A percentile compares a stretch with the other conserved stretches of the same genome.
These are phyloP conservation scores for Suhomyces atakaporum DNA, from an alignment of 1,139 yeast genomes.

Conservation along the genomic window DNA sequence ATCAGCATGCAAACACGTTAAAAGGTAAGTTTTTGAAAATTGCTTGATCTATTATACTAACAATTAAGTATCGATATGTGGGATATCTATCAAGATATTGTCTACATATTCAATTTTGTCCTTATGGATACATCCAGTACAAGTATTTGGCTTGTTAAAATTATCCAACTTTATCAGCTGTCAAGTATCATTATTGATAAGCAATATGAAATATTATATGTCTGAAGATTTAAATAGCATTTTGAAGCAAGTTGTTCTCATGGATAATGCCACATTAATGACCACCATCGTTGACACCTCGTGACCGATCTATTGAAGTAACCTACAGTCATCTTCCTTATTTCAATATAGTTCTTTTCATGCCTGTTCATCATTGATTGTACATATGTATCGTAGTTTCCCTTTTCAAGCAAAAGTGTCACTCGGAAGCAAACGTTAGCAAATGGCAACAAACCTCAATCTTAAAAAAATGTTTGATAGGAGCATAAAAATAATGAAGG, in stretches of 20 bases:
- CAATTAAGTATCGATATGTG: constrained; percentile 11
- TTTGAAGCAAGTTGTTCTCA: constrained; percentile 2
- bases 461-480: too few species aligned
- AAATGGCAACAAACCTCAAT: constrained; percentile 10
- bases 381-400: too few species aligned
- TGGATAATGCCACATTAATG: constrained; percentile 2
- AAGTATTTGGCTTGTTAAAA: constrained; percentile 1
- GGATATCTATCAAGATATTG: constrained; percentile 7
- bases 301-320: too few species aligned
- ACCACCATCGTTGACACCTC: not conserved
- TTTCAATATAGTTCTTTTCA: too few species aligned
- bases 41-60: too few species aligned
- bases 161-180: not conserved
- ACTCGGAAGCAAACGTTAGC: not conserved
- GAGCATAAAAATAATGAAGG: constrained; percentile 66
- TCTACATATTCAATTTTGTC: constrained; percentile 2
- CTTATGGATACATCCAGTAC: constrained; percentile 10
- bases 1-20: constrained; percentile 6
- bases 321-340: too few species aligned
- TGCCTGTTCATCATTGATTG: too few species aligned
- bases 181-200: constrained; percentile 1
- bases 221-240: not conserved
- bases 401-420: too few species aligned
- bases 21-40: constrained; percentile 1
- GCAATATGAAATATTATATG: not conserved